Evolutionary conservation across 2,329 filamentous ascomycete genomes (phyloP), one percentile per base, ranked within the genome.

Genomic region (Ascomycota sp.): DNA sequence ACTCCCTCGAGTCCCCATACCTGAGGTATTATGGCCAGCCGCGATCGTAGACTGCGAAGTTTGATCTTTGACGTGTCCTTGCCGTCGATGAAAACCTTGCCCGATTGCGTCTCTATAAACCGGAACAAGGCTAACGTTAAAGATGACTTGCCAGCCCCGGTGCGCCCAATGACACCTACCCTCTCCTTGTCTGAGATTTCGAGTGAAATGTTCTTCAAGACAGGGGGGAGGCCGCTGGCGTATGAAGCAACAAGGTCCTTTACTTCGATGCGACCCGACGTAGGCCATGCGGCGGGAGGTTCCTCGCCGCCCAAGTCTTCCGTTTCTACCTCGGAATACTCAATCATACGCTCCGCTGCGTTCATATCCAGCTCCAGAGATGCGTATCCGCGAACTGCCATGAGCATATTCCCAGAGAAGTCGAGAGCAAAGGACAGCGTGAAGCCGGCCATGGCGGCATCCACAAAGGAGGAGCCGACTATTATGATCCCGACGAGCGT

Each of bases 341-440:
- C 79, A 5, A 81, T 58, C 24, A 86, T 69, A 25, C 79, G 63
- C 52, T 86, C 79, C 0, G 73, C 72, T 1, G 76, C 68, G 44
- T 83, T 83, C 75, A 84, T 82, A 45, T 79, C 70, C 4, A 84
- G 57, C 47, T 86, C 79, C 13, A 82, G 56, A 39, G 69, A 72
- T 0, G 76, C 66, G 45, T 80, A 81, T 36, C 72, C 58, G 2
- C 75, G 62, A 28, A 82, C 65, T 0, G 68, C 63, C 66, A 68
- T 77, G 33, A 74, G 65, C 35, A 82, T 66, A 7, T 62, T 61
- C 11, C 53, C 53, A 0, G 72, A 67, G 46, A 82, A 80, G 36
- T 78, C 68, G 25, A 84, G 58, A 0, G 76, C 68, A 49, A 84
- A 84, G 2, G 69, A 68, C 29, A 86, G 55, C 0, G 76, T 76